Conservation (phyloP, 1,284 basidiomycete genomes). For the Anthracocystis setariae region DNA sequence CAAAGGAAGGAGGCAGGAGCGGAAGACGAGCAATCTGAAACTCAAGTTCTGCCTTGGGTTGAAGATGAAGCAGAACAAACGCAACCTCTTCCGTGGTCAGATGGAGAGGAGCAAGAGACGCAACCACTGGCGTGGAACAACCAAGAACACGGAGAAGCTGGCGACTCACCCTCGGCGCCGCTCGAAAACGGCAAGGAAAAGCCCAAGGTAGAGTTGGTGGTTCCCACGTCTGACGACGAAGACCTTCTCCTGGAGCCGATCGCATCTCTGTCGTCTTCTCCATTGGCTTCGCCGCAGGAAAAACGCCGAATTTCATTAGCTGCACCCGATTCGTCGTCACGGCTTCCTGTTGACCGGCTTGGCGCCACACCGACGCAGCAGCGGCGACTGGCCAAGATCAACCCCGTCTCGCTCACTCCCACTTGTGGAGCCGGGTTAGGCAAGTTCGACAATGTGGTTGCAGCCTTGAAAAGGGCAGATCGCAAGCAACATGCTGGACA, state of each 20-base stretch:
- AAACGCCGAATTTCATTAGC: neutral
- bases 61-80: neutral
- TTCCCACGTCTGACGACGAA: slow-evolving; percentile 33
- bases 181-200: neutral
- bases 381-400: slow-evolving; percentile 2
- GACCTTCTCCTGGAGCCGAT: slow-evolving; percentile 22
- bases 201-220: slow-evolving; percentile 1
- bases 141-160: neutral
- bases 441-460: slow-evolving; percentile 26
- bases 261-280: neutral
- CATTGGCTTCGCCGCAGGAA: slow-evolving; percentile 4
- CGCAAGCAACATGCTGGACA: slow-evolving; percentile 18
- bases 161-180: neutral
- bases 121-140: slow-evolving; percentile 21
- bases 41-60: slow-evolving; percentile 16
- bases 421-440: neutral
- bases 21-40: slow-evolving; percentile 18
- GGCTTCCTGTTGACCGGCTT: neutral
- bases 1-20: neutral
- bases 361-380: neutral
- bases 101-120: neutral
- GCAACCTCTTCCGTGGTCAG: slow-evolving; percentile 1
- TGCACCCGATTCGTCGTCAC: neutral
- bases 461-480: slow-evolving; percentile 26
- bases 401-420: slow-evolving; percentile 23